Evolutionary conservation across 371 early-diverging fungal species (phyloP).

Genomic region (Circinella umbellata): DNA sequence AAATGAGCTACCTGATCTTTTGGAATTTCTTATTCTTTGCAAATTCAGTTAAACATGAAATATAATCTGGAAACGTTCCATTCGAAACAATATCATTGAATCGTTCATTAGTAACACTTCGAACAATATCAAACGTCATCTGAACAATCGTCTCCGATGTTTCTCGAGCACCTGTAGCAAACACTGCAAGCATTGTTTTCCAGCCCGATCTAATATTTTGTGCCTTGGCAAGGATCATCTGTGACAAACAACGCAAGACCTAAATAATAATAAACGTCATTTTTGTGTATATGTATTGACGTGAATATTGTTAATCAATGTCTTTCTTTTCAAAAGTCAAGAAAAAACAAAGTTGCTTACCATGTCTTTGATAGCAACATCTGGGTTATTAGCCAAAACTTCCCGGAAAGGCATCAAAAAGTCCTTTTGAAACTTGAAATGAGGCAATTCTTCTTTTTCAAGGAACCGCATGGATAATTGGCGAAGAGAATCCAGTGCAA

Average conservation of each 20-base stretch:
- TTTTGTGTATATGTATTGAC: background rate
- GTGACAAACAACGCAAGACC: constrained; percentile 82
- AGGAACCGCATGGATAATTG: constrained; percentile 95
- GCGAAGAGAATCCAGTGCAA: constrained; percentile 91
- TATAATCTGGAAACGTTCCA: constrained; percentile 77
- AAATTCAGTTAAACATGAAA: constrained; percentile 83
- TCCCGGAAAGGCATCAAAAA: constrained; percentile 92
- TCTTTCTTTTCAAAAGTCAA: no score
- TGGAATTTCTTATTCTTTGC: constrained; percentile 62
- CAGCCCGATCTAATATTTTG: constrained; percentile 87
- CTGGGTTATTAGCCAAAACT: constrained; percentile 77
- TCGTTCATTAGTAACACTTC: constrained; percentile 66
- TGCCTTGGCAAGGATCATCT: constrained; percentile 83
- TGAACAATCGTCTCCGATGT: constrained; percentile 67
- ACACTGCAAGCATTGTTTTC: constrained; percentile 88
- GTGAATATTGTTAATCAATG: background rate
- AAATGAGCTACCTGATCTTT: constrained; percentile 45
- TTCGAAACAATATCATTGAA: constrained; percentile 73
- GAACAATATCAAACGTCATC: constrained; percentile 71
- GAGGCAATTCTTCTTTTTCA: constrained; percentile 91
- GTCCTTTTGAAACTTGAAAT: constrained; percentile 96
- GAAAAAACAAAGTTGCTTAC: constrained; percentile 28
- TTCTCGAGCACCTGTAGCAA: constrained; percentile 81
- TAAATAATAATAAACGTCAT: constrained; percentile 3
- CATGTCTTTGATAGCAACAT: constrained; percentile 90